Evolutionary conservation across 2,329 filamentous ascomycete genomes (phyloP).

Genomic region (Blastomyces emzantsi): DNA sequence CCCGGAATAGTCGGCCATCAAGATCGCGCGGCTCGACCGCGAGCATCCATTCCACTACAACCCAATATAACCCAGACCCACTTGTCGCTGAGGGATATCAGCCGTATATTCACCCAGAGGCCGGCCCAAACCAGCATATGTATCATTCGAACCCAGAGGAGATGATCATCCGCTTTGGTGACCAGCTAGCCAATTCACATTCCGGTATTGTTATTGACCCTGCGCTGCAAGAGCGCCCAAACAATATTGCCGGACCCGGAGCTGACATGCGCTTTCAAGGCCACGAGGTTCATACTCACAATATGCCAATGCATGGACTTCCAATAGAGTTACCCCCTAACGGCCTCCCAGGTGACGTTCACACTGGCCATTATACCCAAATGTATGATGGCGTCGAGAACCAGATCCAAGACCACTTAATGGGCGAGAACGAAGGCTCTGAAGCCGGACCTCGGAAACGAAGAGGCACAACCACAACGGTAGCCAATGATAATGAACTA

Average conservation of each 20-base stretch:
- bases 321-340: slow-evolving; percentile 29
- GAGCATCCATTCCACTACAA: slow-evolving; percentile 41
- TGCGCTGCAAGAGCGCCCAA: slow-evolving; percentile 31
- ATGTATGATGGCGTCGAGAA: slow-evolving; percentile 38
- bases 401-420: slow-evolving; percentile 32
- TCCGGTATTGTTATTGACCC: slow-evolving; percentile 30
- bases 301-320: slow-evolving; percentile 29
- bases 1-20: slow-evolving; percentile 33
- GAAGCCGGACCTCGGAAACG: slow-evolving; percentile 38
- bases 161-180: slow-evolving; percentile 38
- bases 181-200: slow-evolving; percentile 34
- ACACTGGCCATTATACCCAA: slow-evolving; percentile 30
- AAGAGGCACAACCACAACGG: slow-evolving; percentile 39
- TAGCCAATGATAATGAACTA: slow-evolving; percentile 43
- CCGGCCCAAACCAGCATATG: slow-evolving; percentile 27
- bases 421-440: slow-evolving; percentile 37
- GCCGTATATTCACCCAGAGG: slow-evolving; percentile 32
- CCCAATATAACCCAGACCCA: slow-evolving; percentile 35
- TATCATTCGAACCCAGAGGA: slow-evolving; percentile 37
- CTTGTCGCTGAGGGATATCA: slow-evolving; percentile 32
- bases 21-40: slow-evolving; percentile 40
- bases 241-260: slow-evolving; percentile 26
- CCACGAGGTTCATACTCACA: slow-evolving; percentile 29
- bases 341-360: slow-evolving; percentile 23
- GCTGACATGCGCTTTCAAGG: slow-evolving; percentile 29